Base-by-base conservation (phyloP, 352 stramenopile genomes). In the Hyphochytrium catenoides region DNA sequence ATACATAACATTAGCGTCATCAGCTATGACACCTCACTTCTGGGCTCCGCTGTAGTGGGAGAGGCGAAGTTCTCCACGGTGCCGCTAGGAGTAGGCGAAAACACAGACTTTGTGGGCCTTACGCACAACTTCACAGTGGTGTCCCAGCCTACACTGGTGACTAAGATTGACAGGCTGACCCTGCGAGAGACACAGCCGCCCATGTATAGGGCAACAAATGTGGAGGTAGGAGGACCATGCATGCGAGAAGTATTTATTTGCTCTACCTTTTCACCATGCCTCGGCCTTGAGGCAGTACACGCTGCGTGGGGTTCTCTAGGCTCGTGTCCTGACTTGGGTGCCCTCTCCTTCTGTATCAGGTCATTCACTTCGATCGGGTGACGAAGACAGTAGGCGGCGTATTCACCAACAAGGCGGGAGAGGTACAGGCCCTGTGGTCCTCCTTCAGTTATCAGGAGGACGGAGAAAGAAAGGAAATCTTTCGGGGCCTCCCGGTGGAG, bases 1-100 rank as follows among this genome's bases (percentile, higher is more conserved):
- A 56, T 85, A 8, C 71, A 91, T 54, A 91, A 91, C 45, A 87
- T 82, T 28, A 63, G 67, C 9, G 67, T 91, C 28, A 57, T 92
- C 3, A 58, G 85, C 48, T 89, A 88, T 41, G 66, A 92, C 36
- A 63, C 74, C 2, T 66, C 53, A 25, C 40, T 62, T 9, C 48
- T 83, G 3, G 65, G 68, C 3, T n/a, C n/a, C n/a, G 50, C 54
- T 22, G 62, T 60, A n/a, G 46, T 83, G 2, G 48, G 66, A 22
- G 71, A 54, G 25, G 59, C 59, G 5, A 41, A 56, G 31, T 49
- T 83, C 25, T 58, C 68, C 7, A 57, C 71, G 3, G 65, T 67
- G 31, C 47, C 52, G 8, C 47, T 79, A 3, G 51, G 73, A 46
- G 68, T 83, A 5, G 68, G 68, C 4, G 68, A 78, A 26, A 65